Evolutionary conservation across 352 stramenopile genomes (phyloP).

Genomic region (Lagenidium sp.): DNA sequence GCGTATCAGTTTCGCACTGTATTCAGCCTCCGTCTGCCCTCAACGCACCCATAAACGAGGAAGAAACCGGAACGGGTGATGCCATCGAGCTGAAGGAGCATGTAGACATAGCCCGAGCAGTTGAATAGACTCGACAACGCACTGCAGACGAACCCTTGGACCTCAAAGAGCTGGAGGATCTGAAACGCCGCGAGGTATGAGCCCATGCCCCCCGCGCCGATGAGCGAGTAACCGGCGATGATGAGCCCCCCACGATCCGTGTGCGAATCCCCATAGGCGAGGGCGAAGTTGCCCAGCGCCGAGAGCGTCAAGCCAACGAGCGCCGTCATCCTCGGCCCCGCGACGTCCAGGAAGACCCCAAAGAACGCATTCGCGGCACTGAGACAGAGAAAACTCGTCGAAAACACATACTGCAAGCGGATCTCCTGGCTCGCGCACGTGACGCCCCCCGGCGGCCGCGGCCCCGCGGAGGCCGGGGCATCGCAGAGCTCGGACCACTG

Average conservation of each 20-base stretch:
- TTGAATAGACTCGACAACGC: slow-evolving; percentile 81
- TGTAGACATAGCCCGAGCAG: slow-evolving; percentile 80
- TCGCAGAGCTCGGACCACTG: slow-evolving; percentile 65
- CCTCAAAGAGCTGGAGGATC: slow-evolving; percentile 68
- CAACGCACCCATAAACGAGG: slow-evolving; percentile 40
- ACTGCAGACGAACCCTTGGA: slow-evolving; percentile 70
- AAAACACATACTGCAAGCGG: slow-evolving; percentile 69
- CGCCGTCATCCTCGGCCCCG: slow-evolving; percentile 47
- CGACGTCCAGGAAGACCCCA: slow-evolving; percentile 58
- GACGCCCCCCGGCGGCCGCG: too few relatives aligned
- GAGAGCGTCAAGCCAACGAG: slow-evolving; percentile 41
- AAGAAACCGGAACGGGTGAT: slow-evolving; percentile 50
- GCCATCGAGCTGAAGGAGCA: slow-evolving; percentile 53
- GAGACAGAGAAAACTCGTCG: slow-evolving; percentile 67
- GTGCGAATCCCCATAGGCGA: slow-evolving; percentile 49
- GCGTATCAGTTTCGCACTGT: too few relatives aligned
- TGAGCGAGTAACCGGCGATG: slow-evolving; percentile 56
- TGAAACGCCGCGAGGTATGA: slow-evolving; percentile 75
- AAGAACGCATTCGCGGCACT: slow-evolving; percentile 77
- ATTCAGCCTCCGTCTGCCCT: too few relatives aligned
- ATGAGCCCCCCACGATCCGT: slow-evolving; percentile 34
- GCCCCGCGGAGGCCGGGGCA: background rate
- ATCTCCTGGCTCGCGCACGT: slow-evolving; percentile 60
- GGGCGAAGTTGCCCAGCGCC: slow-evolving; percentile 39
- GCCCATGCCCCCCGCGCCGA: slow-evolving; percentile 62